Conservation (phyloP, 495 filamentous ascomycete genomes). For the Parmelia sp. region DNA sequence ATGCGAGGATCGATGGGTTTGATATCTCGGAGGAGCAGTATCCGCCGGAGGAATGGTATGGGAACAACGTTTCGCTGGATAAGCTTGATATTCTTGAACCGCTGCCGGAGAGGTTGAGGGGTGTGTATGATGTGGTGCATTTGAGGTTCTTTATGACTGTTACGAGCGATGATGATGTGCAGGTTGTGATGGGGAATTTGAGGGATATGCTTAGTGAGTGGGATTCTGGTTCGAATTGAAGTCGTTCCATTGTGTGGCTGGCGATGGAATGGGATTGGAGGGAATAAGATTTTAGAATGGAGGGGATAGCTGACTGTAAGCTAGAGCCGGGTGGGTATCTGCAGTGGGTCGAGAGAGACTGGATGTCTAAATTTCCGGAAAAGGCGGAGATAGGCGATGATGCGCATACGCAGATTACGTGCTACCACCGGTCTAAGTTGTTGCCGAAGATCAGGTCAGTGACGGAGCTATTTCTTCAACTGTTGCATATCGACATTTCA, state of each 20-base stretch:
- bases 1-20: constrained; percentile 14
- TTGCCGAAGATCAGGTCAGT: constrained; percentile 13
- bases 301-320: neutral
- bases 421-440: constrained; percentile 3
- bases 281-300: too few species aligned
- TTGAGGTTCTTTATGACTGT: constrained; percentile 16
- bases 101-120: constrained; percentile 7
- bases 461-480: neutral
- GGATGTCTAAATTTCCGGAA: constrained; percentile 16
- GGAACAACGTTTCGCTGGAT: constrained; percentile 11
- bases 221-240: too few species aligned
- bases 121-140: constrained; percentile 12
- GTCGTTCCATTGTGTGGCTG: too few species aligned
- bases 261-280: neutral
- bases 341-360: constrained; percentile 20
- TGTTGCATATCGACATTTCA: neutral
- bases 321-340: constrained; percentile 18
- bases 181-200: constrained; percentile 12
- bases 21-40: constrained; percentile 16
- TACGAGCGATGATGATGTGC: constrained; percentile 6
- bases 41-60: constrained; percentile 1
- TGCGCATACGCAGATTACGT: constrained; percentile 12
- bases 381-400: constrained; percentile 1
- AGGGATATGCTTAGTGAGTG: constrained; percentile 17
- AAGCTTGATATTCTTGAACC: constrained; percentile 17